phyloP scores from a whole-genome alignment of 2,329 filamentous ascomycete species.

The Fusarium coffeatum region DNA sequence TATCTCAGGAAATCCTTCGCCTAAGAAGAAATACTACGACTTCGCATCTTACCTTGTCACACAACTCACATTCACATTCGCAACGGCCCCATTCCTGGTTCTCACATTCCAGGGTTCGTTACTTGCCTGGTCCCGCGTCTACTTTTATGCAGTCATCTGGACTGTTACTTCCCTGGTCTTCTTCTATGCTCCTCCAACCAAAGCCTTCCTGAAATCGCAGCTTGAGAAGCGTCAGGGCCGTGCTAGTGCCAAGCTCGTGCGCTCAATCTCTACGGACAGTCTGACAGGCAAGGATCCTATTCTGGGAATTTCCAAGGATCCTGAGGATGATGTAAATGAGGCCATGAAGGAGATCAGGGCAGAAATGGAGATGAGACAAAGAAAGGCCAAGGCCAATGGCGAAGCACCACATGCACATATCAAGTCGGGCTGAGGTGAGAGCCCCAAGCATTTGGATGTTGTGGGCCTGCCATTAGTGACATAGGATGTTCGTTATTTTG shows the following conservation, averaged over 20 bases:
- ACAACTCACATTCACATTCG: slow-evolving; percentile 85
- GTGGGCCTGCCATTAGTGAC: neutral
- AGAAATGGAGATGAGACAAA: slow-evolving; percentile 71
- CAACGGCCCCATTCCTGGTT: slow-evolving; percentile 85
- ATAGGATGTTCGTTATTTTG: slow-evolving; percentile 2
- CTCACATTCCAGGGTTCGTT: slow-evolving; percentile 78
- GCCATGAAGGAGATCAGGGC: slow-evolving; percentile 78
- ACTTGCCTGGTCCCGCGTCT: slow-evolving; percentile 83
- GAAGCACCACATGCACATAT: slow-evolving; percentile 58
- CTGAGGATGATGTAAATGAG: slow-evolving; percentile 79
- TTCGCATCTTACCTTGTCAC: slow-evolving; percentile 78
- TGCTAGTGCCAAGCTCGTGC: slow-evolving; percentile 59
- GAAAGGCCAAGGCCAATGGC: slow-evolving; percentile 66
- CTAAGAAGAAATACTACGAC: slow-evolving; percentile 89
- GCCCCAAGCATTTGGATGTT: neutral
- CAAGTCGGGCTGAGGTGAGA: slow-evolving; percentile 16
- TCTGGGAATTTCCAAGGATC: slow-evolving; percentile 83
- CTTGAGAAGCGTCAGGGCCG: slow-evolving; percentile 68
- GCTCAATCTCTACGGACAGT: slow-evolving; percentile 68
- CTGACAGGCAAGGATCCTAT: slow-evolving; percentile 69
- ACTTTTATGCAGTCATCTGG: slow-evolving; percentile 85
- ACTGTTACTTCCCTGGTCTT: slow-evolving; percentile 74
- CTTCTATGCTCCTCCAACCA: slow-evolving; percentile 80
- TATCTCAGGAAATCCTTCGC: slow-evolving; percentile 74
- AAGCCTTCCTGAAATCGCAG: slow-evolving; percentile 65